Base-by-base conservation (phyloP, 2,329 filamentous ascomycete species). In the Penicillium griseofulvum region DNA sequence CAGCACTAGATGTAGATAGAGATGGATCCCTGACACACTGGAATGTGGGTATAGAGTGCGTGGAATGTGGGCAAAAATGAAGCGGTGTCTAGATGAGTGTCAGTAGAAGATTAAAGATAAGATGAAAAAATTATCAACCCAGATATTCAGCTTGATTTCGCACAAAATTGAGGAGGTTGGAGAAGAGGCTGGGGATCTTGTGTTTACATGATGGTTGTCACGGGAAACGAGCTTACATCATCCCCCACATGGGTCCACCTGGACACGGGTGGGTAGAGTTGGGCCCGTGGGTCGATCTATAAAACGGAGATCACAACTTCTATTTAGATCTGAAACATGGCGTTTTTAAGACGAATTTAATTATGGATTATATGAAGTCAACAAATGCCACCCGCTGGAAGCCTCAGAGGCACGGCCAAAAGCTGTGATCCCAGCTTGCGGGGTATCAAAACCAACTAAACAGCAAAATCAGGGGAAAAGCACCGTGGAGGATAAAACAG, bases 151-250 rank as follows among this genome's bases (percentile, higher is more conserved):
- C 43, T 37, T 44, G 45, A 55, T 49, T 57, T 51, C 49, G 29
- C 45, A 47, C 45, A 44, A 53, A 73, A 74, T 59, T 68, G 65
- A 55, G 71, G 71, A 71, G 71, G 71, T 72, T 73, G 71, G 67
- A 66, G 61, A 54, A 70, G 70, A 72, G 71, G 71, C 69, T 73
- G 71, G 71, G 71, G 71, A 55, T 59, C 59, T 57, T 56, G 57
- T 65, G 65, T 64, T 66, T 70, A 68, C 67, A 17, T 60, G 52
- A 49, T 50, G 31, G 53, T 58, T 56, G 48, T 61, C 60, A 58
- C 54, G 52, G 68, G 65, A 58, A 68, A 70, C 67, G 41, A 11
- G 62, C 52, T 70, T 60, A 70, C 41, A 49, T 70, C 66, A 70
- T 50, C 61, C 17, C 43, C 37, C 24, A 50, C 39, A 36, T 17